Evolutionary conservation across 345 rosid genomes (phyloP).

Genomic region (Gossypium longicalyx): DNA sequence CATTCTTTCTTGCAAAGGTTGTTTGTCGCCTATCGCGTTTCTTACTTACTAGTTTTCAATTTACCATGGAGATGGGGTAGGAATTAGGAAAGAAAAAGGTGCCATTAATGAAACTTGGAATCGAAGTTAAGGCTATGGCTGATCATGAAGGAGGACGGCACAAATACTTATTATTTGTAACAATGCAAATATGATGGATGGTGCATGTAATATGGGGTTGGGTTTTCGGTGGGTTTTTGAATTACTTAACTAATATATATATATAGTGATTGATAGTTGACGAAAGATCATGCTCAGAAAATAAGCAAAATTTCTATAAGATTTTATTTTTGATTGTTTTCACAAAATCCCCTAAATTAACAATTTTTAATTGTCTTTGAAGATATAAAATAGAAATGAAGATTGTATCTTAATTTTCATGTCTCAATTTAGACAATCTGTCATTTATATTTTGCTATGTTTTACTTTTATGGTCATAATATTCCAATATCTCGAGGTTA

Average conservation of each 20-base stretch:
- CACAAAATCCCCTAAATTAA: background rate
- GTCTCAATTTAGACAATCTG: background rate
- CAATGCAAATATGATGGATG: background rate
- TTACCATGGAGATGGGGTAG: background rate
- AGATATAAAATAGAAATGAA: background rate
- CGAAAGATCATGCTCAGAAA: no score
- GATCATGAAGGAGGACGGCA: background rate
- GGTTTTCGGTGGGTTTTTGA: background rate
- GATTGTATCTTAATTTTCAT: background rate
- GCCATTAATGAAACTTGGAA: background rate
- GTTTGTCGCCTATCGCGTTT: background rate
- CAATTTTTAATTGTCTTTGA: no score
- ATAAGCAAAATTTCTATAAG: background rate
- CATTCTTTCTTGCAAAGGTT: no score
- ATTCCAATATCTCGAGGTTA: background rate
- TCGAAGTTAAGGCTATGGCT: background rate
- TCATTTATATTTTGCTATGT: background rate
- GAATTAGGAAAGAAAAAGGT: background rate
- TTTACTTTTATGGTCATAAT: background rate
- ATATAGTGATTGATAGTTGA: no score
- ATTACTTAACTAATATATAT: background rate
- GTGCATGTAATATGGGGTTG: background rate
- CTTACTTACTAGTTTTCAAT: background rate
- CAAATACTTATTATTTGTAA: background rate
- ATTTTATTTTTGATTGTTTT: background rate